A percentile compares a stretch with the other conserved stretches of the same genome.
Evolutionary conservation across 2,329 filamentous ascomycete species (phyloP).

Genomic region (Colletotrichum musicola): DNA sequence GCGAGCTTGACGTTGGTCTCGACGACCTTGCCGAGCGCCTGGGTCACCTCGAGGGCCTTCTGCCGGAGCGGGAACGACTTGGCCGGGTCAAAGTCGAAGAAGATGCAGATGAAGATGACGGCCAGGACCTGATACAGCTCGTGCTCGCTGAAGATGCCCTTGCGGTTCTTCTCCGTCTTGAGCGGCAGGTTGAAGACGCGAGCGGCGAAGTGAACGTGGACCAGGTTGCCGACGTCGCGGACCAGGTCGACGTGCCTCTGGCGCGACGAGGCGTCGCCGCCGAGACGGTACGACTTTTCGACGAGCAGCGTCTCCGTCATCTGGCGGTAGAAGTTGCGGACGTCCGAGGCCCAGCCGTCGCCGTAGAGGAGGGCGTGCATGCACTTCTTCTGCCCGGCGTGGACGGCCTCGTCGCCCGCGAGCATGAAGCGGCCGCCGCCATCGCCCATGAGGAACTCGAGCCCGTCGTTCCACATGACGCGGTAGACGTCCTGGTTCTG

Average conservation of each 20-base stretch:
- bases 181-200: slow-evolving; percentile 75
- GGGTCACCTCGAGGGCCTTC: slow-evolving; percentile 67
- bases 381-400: slow-evolving; percentile 63
- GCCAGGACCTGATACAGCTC: slow-evolving; percentile 73
- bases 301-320: slow-evolving; percentile 72
- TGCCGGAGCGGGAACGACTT: slow-evolving; percentile 75
- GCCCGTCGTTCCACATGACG: slow-evolving; percentile 72
- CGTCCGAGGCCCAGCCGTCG: slow-evolving; percentile 70
- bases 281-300: slow-evolving; percentile 74
- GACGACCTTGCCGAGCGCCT: slow-evolving; percentile 71
- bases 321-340: slow-evolving; percentile 76
- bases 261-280: slow-evolving; percentile 37
- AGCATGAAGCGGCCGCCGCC: slow-evolving; percentile 69
- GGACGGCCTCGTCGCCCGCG: slow-evolving; percentile 61
- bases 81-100: slow-evolving; percentile 74
- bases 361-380: slow-evolving; percentile 71
- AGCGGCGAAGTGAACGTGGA: slow-evolving; percentile 73
- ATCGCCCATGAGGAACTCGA: slow-evolving; percentile 72
- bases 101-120: slow-evolving; percentile 74
- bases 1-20: slow-evolving; percentile 75
- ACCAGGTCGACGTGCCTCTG: slow-evolving; percentile 75
- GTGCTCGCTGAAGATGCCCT: slow-evolving; percentile 67
- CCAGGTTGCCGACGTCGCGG: slow-evolving; percentile 76
- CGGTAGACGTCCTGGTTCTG: slow-evolving; percentile 72
- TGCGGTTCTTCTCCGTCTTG: slow-evolving; percentile 71